A percentile compares a stretch with the other conserved stretches of the same genome.
phyloP scores from a whole-genome alignment of 2,329 filamentous ascomycete genomes.

The Trichoderma lentiforme region DNA sequence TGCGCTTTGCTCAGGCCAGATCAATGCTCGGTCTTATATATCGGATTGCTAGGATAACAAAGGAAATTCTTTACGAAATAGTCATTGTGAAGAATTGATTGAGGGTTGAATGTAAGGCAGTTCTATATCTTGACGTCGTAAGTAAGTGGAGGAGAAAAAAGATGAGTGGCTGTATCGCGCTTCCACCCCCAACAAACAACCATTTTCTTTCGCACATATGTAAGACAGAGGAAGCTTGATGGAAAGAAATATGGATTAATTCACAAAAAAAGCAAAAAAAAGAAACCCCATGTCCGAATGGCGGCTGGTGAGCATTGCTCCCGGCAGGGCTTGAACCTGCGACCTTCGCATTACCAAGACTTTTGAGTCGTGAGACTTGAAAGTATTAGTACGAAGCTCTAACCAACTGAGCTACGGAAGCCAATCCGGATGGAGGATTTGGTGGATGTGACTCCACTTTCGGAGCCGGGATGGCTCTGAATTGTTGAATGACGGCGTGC shows the following conservation, averaged over 20 bases:
- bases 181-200: not conserved
- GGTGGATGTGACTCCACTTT: not conserved
- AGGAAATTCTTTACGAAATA: accelerated
- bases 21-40: not conserved
- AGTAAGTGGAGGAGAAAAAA: not conserved
- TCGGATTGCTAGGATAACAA: not conserved
- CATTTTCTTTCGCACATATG: not conserved
- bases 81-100: not conserved
- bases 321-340: slow-evolving; percentile 10
- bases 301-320: not conserved
- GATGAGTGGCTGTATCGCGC: not conserved
- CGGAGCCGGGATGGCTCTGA: not conserved
- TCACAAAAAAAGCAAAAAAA: not conserved
- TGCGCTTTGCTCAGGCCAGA: accelerated
- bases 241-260: not conserved
- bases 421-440: not conserved
- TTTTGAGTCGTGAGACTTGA: not conserved
- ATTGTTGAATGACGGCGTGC: not conserved
- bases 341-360: slow-evolving; percentile 4
- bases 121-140: not conserved
- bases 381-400: not conserved
- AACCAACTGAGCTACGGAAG: not conserved
- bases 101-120: not conserved
- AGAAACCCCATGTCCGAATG: not conserved
- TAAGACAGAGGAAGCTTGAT: not conserved